These are phyloP conservation scores for Pseudofabraea citricarpa DNA, from an alignment of 2,329 filamentous ascomycete species.

Conservation along the genomic window DNA sequence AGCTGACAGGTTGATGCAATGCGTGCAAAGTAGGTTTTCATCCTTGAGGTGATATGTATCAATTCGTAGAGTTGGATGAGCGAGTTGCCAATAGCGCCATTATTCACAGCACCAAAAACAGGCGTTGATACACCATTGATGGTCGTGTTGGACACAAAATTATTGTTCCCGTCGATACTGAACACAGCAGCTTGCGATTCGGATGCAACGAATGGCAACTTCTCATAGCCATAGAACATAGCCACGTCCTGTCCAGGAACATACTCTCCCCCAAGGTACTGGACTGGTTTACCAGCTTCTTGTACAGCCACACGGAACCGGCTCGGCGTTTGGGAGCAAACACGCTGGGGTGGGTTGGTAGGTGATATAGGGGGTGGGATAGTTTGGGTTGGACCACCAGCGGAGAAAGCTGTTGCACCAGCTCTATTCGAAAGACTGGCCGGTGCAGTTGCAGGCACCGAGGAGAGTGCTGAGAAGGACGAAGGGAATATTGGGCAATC, in stretches of 20 bases:
- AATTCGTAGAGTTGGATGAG: slow-evolving; percentile 10
- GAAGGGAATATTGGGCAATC: neutral
- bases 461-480: neutral
- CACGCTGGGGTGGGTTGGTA: no score
- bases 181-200: slow-evolving; percentile 7
- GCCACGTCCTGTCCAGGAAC: slow-evolving; percentile 4
- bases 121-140: slow-evolving; percentile 1
- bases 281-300: slow-evolving; percentile 6
- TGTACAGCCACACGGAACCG: slow-evolving; percentile 8
- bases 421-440: neutral
- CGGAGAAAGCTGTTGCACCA: neutral
- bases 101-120: slow-evolving; percentile 8
- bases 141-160: slow-evolving; percentile 1
- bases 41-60: slow-evolving; percentile 5
- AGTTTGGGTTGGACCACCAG: no score
- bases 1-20: slow-evolving; percentile 6
- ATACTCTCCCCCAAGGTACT: slow-evolving; percentile 8
- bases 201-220: slow-evolving; percentile 4
- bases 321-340: no score
- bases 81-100: slow-evolving; percentile 9
- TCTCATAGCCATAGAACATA: slow-evolving; percentile 8
- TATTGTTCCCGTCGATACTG: neutral
- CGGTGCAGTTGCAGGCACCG: neutral
- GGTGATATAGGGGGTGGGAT: no score
- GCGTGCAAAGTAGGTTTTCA: slow-evolving; percentile 6